phyloP scores from a whole-genome alignment of 805 yeast species.

The Candida maris region DNA sequence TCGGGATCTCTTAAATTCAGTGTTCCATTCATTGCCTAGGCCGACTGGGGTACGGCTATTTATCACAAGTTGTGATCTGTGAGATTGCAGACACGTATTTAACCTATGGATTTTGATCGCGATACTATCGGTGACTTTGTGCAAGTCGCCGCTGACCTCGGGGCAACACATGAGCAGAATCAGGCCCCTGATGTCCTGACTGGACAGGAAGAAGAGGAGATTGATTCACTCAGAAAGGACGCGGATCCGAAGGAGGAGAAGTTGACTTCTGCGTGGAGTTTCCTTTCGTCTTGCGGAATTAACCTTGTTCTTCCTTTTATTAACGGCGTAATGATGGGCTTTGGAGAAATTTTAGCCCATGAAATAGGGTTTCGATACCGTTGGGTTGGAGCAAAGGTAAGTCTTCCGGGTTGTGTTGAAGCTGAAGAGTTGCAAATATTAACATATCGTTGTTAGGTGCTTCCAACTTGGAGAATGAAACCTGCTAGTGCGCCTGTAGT shows the following conservation, averaged over 20 bases:
- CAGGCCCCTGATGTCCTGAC: slow-evolving; percentile 7
- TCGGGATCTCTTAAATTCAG: too few relatives aligned
- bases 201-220: not conserved
- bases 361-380: slow-evolving; percentile 80
- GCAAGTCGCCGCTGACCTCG: slow-evolving; percentile 12
- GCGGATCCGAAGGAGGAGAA: slow-evolving; percentile 9
- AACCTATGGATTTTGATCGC: not conserved
- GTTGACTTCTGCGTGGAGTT: slow-evolving; percentile 33
- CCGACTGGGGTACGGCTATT: too few relatives aligned
- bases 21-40: too few relatives aligned
- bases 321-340: slow-evolving; percentile 93
- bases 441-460: too few relatives aligned
- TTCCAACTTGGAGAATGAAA: too few relatives aligned
- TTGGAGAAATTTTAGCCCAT: slow-evolving; percentile 93
- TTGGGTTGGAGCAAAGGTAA: slow-evolving; percentile 68
- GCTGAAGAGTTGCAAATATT: too few relatives aligned
- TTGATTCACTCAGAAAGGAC: not conserved
- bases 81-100: too few relatives aligned
- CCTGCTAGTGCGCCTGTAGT: too few relatives aligned
- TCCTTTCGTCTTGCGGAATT: slow-evolving; percentile 53
- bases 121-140: slow-evolving; percentile 13
- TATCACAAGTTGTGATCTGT: too few relatives aligned
- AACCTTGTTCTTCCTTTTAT: slow-evolving; percentile 82
- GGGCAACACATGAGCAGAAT: slow-evolving; percentile 11
- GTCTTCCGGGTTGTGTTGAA: too few relatives aligned